Conservation (phyloP, 768 basidiomycete genomes). For the Fomitopsis pulvina region DNA sequence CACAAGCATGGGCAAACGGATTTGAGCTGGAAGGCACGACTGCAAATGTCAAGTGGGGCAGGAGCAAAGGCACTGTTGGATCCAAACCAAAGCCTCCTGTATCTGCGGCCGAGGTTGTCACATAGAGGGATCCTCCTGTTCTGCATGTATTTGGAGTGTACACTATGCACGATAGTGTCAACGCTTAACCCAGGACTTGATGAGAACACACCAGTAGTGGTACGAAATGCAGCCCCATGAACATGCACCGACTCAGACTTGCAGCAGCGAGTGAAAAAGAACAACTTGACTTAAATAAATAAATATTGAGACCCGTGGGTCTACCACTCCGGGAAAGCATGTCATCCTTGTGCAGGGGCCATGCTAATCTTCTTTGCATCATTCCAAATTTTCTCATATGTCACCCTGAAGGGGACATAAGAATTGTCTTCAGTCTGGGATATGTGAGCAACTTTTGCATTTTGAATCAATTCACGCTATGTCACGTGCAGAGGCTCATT, state of each 20-base stretch:
- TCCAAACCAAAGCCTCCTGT: slow-evolving; percentile 24
- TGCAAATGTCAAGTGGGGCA: slow-evolving; percentile 82
- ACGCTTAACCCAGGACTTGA: no score
- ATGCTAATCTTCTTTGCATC: slow-evolving; percentile 99
- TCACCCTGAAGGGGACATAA: slow-evolving; percentile 81
- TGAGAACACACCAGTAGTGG: no score
- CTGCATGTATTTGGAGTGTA: not conserved
- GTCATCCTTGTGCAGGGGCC: slow-evolving; percentile 99
- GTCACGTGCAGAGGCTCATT: not conserved
- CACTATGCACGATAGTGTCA: not conserved
- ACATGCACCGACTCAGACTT: no score
- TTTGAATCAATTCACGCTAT: not conserved
- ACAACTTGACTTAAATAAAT: no score
- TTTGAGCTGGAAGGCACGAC: slow-evolving; percentile 77
- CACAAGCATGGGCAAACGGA: slow-evolving; percentile 86
- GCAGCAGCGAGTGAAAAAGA: not conserved
- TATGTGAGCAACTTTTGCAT: not conserved
- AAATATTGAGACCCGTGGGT: slow-evolving; percentile 38
- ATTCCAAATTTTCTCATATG: slow-evolving; percentile 99
- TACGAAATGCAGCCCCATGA: no score
- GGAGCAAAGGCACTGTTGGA: slow-evolving; percentile 44
- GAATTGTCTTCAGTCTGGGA: not conserved
- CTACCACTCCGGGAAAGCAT: slow-evolving; percentile 94
- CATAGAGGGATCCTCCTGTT: not conserved
- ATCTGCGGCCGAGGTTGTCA: slow-evolving; percentile 5